Evolutionary conservation across 2,329 filamentous ascomycete genomes (phyloP), one percentile per base, ranked within the genome.

Genomic region (Penicillium sp.): DNA sequence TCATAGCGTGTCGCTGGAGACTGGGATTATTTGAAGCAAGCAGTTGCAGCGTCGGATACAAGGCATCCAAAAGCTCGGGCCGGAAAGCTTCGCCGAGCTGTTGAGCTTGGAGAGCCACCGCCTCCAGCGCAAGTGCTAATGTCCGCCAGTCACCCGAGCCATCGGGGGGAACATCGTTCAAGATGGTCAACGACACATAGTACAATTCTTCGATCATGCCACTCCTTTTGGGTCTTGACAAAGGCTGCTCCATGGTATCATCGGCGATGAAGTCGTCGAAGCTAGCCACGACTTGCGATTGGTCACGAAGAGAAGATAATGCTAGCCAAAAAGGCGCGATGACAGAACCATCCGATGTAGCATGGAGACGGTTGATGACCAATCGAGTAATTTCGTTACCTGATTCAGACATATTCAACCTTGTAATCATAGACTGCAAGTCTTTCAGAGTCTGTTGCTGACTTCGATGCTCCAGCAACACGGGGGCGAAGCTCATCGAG

Each of bases 21-120:
- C 78, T 77, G 0, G 79, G 72, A 31, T 85, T 83, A 1, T 80
- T 76, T 3, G 90, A 92, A 4, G 90, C 91, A 14, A 99, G 76
- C 45, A 92, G 83, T n/a, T 94, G 89, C 0, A 95, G 82, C n/a
- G 96, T 80, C 0, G 94, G 92, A 68, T 96, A 99, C 11, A 99
- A 76, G 0, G 91, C 85, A 62, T 99, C 94, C 45, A 96, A 90
- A 9, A 99, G 80, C 66, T 97, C 92, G 2, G 85, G 82, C 3
- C 88, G 84, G 69, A 96, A 99, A 0, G 82, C 81, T 46, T 79
- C 67, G 18, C 83, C 81, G 33, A 88, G 76, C 16, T 82, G 82
- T 24, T 81, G 78, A 2, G 92, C 89, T 55, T 90, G 86, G 49
- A 92, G 82, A 0, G 91, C 86, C 6, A 92, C 78, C 2, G 87